These are phyloP conservation scores for Sicyos edulis DNA, from an alignment of 306 rosid species.

Conservation along the genomic window DNA sequence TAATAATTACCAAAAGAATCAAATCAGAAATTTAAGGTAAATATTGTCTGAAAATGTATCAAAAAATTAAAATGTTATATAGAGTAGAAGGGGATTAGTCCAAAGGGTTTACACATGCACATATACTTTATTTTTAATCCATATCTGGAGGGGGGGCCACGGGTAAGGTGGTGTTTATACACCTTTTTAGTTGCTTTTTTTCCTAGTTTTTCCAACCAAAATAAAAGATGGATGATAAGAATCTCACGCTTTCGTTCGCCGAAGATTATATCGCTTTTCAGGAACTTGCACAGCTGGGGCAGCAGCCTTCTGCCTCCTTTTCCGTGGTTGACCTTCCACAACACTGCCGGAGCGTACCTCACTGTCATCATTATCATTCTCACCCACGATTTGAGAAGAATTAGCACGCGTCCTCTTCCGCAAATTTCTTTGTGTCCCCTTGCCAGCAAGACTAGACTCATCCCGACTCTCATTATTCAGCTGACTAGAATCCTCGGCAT, in stretches of 20 bases:
- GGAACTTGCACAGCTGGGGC: conserved; percentile 31
- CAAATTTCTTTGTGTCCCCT: conserved; percentile 30
- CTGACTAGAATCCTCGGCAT: conserved; percentile 59
- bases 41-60: not conserved
- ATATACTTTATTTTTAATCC: not conserved
- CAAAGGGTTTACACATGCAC: not conserved
- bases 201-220: not conserved
- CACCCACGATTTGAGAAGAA: conserved; percentile 58
- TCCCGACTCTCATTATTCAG: conserved; percentile 42
- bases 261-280: conserved; percentile 69
- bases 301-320: conserved; percentile 45
- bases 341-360: conserved; percentile 63
- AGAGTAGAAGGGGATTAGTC: not conserved
- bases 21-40: not conserved
- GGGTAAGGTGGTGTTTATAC: not conserved
- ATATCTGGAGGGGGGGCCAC: not conserved
- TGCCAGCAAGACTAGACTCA: conserved; percentile 32
- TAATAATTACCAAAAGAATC: conserved; percentile 19
- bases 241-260: conserved; percentile 59
- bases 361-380: conserved; percentile 51
- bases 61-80: not conserved
- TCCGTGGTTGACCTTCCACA: conserved; percentile 50
- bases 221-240: not conserved
- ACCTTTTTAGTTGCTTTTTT: not conserved
- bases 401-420: conserved; percentile 59